Base-by-base conservation (phyloP, 1,284 basidiomycete genomes). In the Ustilago loliicola region DNA sequence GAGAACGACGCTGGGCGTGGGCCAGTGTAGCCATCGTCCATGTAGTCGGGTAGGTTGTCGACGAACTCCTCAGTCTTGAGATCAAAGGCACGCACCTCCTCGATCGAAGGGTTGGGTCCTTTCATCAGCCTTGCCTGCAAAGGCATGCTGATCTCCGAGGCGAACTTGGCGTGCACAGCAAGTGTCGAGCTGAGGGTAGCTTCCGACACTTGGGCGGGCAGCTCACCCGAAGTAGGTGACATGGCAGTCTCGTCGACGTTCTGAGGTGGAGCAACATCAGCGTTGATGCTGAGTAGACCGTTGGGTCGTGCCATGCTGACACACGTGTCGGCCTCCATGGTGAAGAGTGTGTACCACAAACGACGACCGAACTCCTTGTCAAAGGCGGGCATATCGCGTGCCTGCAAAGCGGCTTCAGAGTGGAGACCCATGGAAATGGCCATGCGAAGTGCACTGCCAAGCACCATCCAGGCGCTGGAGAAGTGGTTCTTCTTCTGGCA, bases 401-500 rank as follows among this genome's bases (percentile, higher is more conserved):
- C 68, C 50, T 73, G 70, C 25, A 73, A 23, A 3, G 75, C 64
- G n/a, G 69, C 50, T 57, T 78, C 72, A 34, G 71, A 71, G 54
- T 78, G 68, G 36, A 78, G 68, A 40, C 71, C 76, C 54, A 78
- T 67, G 30, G 72, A 64, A 65, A 78, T 71, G 65, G 76, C 76
- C 76, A 78, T 78, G 40, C 76, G 71, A n/a, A 78, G 34, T 15
- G 76, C 76, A 30, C 61, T 66, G 61, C 76, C 76, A 38, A 78
- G 76, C 68, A 78, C 64, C 67, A 74, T 74, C 76, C 76, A 78
- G n/a, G 71, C 67, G 7, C 52, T 61, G 13, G 68, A 67, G 29
- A 72, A 78, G 48, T 51, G 64, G 53, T 78, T 78, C 47, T 73
- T 74, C 76, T 78, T 78, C 45, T 78, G 76, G 32, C 76, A 78